Evolutionary conservation across 306 rosid genomes (phyloP).

Genomic region (Pueraria montana): DNA sequence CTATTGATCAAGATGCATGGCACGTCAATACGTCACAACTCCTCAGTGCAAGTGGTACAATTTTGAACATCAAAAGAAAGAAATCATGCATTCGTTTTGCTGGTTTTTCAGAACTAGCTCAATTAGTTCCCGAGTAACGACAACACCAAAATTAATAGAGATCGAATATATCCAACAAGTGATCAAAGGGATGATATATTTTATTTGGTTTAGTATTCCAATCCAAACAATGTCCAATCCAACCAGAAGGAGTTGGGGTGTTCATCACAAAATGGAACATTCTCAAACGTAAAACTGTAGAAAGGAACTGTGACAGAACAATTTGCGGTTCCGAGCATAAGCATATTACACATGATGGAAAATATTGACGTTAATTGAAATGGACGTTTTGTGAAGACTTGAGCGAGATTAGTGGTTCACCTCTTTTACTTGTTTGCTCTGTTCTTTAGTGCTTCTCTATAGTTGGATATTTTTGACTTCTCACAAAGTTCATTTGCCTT

Average conservation of each 20-base stretch:
- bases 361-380: conserved; percentile 27
- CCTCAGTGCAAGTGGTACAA: no score
- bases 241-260: no score
- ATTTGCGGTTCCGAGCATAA: conserved; percentile 2
- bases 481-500: not conserved
- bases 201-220: no score
- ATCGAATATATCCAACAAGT: not conserved
- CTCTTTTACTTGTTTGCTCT: not conserved
- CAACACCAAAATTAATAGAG: not conserved
- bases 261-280: no score
- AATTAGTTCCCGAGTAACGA: not conserved
- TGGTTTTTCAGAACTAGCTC: not conserved
- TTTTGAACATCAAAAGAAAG: not conserved
- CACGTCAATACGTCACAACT: not conserved
- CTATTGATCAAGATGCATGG: not conserved
- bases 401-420: conserved; percentile 5
- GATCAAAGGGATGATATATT: not conserved
- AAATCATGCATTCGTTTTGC: not conserved
- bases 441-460: not conserved
- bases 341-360: conserved; percentile 11
- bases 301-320: not conserved
- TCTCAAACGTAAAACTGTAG: no score
- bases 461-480: not conserved
- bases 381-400: not conserved
- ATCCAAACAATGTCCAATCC: no score